These are phyloP conservation scores for Closterium sp. DNA, from an alignment of 139 green algal species.

Conservation along the genomic window DNA sequence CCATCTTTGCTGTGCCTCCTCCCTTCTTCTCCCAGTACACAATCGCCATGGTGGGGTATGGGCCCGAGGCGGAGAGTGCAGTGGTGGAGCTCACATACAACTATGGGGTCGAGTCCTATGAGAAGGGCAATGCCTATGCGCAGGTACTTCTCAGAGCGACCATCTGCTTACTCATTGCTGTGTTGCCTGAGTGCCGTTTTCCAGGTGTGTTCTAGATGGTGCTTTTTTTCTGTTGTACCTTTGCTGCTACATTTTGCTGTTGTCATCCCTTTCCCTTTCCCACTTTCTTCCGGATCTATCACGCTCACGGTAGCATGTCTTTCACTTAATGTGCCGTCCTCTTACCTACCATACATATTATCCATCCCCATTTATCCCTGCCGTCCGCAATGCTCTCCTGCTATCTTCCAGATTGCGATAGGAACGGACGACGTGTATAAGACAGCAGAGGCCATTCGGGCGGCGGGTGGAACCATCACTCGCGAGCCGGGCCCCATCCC, in stretches of 20 bases:
- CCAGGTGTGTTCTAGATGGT: background rate
- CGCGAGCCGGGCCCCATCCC: slow-evolving; percentile 50
- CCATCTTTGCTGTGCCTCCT: no score
- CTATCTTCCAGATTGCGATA: slow-evolving; percentile 51
- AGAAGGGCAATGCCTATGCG: slow-evolving; percentile 78
- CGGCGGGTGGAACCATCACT: slow-evolving; percentile 51
- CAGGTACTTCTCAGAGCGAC: slow-evolving; percentile 66
- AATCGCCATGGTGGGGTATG: slow-evolving; percentile 76
- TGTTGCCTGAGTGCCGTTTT: background rate
- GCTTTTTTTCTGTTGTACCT: background rate
- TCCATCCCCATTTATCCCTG: background rate
- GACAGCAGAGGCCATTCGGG: slow-evolving; percentile 50
- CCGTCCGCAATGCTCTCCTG: no score
- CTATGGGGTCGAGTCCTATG: slow-evolving; percentile 67
- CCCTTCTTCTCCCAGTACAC: no score
- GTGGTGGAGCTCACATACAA: slow-evolving; percentile 95
- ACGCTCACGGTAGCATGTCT: no score
- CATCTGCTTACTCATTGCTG: no score
- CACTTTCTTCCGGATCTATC: no score
- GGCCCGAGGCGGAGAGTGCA: slow-evolving; percentile 56
- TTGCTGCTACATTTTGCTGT: no score
- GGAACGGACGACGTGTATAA: slow-evolving; percentile 55
- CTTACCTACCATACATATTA: no score
- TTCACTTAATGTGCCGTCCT: no score
- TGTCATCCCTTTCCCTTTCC: no score